Conservation (phyloP, 257 asterid species). For the Fraxinus cuspidata region DNA sequence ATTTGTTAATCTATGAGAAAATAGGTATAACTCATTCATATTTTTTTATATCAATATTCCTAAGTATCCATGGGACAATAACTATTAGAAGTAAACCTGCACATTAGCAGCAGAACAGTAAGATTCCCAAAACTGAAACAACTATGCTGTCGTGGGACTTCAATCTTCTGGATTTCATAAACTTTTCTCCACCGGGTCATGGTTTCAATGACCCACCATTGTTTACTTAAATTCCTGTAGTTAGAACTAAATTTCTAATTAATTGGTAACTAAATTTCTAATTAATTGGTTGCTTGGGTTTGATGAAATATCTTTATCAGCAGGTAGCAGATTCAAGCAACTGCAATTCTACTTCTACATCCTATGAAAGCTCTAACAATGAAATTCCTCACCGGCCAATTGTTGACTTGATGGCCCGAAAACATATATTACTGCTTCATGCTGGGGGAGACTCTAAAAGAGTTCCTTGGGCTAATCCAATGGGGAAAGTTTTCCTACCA, state of each 20-base stretch:
- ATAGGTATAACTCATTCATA: too few species aligned
- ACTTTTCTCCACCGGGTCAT: too few species aligned
- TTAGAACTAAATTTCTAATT: slow-evolving; percentile 2
- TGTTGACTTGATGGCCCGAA: slow-evolving; percentile 64
- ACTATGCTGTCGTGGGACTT: too few species aligned
- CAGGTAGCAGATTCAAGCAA: slow-evolving; percentile 50
- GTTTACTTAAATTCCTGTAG: not conserved
- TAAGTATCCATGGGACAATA: too few species aligned
- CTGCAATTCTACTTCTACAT: slow-evolving; percentile 36
- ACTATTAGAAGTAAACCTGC: too few species aligned
- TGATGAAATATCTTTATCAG: slow-evolving; percentile 32
- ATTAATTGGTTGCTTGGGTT: slow-evolving; percentile 23
- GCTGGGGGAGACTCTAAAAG: slow-evolving; percentile 99
- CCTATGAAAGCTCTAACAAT: slow-evolving; percentile 32
- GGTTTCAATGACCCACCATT: not conserved
- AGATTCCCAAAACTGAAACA: too few species aligned
- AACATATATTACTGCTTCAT: slow-evolving; percentile 83
- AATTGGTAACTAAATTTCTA: not conserved
- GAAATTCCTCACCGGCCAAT: slow-evolving; percentile 46
- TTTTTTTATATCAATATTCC: too few species aligned
- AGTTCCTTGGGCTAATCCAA: slow-evolving; percentile 99
- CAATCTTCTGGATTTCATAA: too few species aligned
- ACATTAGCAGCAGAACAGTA: too few species aligned
- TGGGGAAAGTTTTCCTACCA: slow-evolving; percentile 98
- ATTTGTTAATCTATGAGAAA: too few species aligned